phyloP scores from a whole-genome alignment of 2,329 filamentous ascomycete genomes.

The Pseudonectria buxi region DNA sequence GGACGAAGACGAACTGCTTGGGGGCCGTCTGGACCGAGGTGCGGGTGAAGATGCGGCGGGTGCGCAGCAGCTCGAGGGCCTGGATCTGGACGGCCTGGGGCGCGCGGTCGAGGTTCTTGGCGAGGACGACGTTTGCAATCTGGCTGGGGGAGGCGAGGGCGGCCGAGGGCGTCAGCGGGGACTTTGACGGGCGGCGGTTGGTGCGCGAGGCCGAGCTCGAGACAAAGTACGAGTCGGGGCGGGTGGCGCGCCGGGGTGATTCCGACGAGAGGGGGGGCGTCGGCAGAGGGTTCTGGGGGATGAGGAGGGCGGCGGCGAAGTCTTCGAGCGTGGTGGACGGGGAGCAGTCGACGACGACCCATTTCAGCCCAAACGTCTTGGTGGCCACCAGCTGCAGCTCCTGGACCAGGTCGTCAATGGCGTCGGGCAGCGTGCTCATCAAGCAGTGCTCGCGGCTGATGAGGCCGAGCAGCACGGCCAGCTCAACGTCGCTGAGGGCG shows the following conservation, averaged over 20 bases:
- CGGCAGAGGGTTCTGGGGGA: conserved; percentile 21
- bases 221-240: conserved; percentile 26
- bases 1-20: conserved; percentile 72
- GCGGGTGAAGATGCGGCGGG: conserved; percentile 68
- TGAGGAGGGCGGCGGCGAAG: conserved; percentile 66
- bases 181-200: conserved; percentile 16
- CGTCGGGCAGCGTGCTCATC: conserved; percentile 61
- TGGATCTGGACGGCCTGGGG: conserved; percentile 77
- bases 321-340: conserved; percentile 70
- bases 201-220: conserved; percentile 14
- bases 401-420: conserved; percentile 60
- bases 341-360: conserved; percentile 65
- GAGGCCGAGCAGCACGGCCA: conserved; percentile 77
- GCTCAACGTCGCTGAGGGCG: conserved; percentile 76
- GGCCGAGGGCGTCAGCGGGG: conserved; percentile 19
- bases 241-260: conserved; percentile 19
- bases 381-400: conserved; percentile 68
- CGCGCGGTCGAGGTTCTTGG: conserved; percentile 69
- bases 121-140: conserved; percentile 78
- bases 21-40: conserved; percentile 68
- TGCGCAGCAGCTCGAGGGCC: conserved; percentile 68
- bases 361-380: conserved; percentile 66
- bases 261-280: conserved; percentile 17
- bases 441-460: conserved; percentile 82
- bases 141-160: conserved; percentile 24